phyloP scores from a whole-genome alignment of 148 eudicot genomes.

The Salicornia ramosissima region DNA sequence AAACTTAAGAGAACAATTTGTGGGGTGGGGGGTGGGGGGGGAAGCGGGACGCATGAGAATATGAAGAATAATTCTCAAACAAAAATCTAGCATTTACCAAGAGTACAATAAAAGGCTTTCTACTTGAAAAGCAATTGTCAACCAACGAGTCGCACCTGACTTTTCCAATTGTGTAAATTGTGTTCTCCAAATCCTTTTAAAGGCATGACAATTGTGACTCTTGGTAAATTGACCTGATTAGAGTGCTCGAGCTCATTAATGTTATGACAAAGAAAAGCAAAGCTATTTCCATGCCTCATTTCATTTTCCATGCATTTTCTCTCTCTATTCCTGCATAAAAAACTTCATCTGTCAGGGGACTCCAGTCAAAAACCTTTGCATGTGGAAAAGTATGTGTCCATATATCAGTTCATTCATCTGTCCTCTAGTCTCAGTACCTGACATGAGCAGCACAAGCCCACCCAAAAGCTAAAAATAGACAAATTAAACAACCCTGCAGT shows the following conservation, averaged over 20 bases:
- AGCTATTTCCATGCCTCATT: slow-evolving; percentile 60
- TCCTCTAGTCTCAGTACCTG: slow-evolving; percentile 41
- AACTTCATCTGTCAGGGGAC: background rate
- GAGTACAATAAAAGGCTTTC: no score
- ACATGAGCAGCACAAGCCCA: slow-evolving; percentile 87
- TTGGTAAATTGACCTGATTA: slow-evolving; percentile 65
- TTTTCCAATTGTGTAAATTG: slow-evolving; percentile 93
- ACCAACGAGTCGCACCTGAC: slow-evolving; percentile 50
- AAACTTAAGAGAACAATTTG: background rate
- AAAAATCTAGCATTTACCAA: background rate
- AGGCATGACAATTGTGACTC: slow-evolving; percentile 91
- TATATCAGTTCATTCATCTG: background rate
- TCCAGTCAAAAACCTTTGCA: background rate
- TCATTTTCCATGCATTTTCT: slow-evolving; percentile 57
- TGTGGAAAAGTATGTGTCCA: background rate
- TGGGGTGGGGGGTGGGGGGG: background rate
- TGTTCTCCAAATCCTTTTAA: slow-evolving; percentile 97
- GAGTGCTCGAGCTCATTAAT: slow-evolving; percentile 84
- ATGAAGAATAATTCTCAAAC: background rate
- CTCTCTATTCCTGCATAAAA: slow-evolving; percentile 69
- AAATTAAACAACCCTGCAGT: slow-evolving; percentile 67
- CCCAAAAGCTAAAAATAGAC: slow-evolving; percentile 73
- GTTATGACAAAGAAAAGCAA: slow-evolving; percentile 72
- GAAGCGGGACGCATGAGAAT: background rate
- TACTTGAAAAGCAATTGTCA: no score